Evolutionary conservation across 805 yeast species (phyloP), one percentile per base, ranked within the genome.

Genomic region (Scheffersomyces coipomensis): DNA sequence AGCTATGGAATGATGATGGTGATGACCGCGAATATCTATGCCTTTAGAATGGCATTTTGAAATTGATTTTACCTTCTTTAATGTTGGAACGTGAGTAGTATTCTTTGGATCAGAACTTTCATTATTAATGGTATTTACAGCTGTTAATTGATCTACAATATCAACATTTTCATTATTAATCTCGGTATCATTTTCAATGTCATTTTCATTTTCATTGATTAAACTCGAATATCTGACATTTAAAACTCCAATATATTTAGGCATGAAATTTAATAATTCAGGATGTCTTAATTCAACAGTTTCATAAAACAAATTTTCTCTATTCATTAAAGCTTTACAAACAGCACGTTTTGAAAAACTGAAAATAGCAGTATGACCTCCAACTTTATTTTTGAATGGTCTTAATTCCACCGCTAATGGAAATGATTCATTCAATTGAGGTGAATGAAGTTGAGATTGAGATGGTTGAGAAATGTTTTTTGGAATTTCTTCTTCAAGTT

Each of bases 361-460:
- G 66, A 91, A 93, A 25, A 93, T 89, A 1, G 97, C 97, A 0
- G 97, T 91, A 58, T 93, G 99, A 0, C 99, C 99, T 6, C 99
- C 99, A 17, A 93, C 98, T 56, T 87, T 89, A 57, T 93, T 89
- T 40, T 83, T 82, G 64, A 90, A 91, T 1, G 98, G 98, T 38
- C 87, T 79, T 42, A 91, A 65, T 58, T 91, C 97, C 1, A 90
- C 96, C 1, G 96, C 86, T 22, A 88, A 63, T 2, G 89, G 85
- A 48, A 71, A 85, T 29, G 30, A 27, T 27, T 27, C 30, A 15
- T 27, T 27, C 30, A 70, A 65, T 5, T 64, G 60, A 8, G 60
- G 60, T 3, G 38, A 33, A 34, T 39, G 35, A 5, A 24, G 5
- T 21, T 13, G 39, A 27, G 12, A 16, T 13, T 25, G 33, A 13